Evolutionary conservation across 257 asterid genomes (phyloP).

Genomic region (Petunia axillaris): DNA sequence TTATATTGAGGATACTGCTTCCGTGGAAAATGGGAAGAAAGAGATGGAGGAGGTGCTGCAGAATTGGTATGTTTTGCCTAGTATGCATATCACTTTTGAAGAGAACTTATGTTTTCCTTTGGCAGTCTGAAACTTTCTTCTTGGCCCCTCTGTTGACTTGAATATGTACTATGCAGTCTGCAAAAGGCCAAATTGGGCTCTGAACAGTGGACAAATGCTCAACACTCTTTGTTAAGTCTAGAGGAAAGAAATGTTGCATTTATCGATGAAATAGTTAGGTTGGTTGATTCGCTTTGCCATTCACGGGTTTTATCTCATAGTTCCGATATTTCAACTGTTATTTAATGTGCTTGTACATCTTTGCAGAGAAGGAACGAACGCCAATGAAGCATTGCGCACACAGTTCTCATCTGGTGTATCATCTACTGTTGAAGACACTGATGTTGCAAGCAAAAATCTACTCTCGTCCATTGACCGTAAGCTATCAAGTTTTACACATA

Average conservation of each 20-base stretch:
- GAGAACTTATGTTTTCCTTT: slow-evolving; percentile 13
- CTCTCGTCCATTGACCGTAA: slow-evolving; percentile 86
- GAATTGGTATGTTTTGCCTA: slow-evolving; percentile 63
- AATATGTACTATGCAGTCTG: slow-evolving; percentile 53
- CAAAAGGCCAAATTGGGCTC: slow-evolving; percentile 84
- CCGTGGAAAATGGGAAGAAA: slow-evolving; percentile 72
- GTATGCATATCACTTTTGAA: not conserved
- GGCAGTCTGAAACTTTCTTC: slow-evolving; percentile 1
- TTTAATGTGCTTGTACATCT: slow-evolving; percentile 16
- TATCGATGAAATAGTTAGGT: slow-evolving; percentile 77
- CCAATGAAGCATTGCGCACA: slow-evolving; percentile 65
- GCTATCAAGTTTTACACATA: slow-evolving; percentile 32
- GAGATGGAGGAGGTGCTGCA: slow-evolving; percentile 69
- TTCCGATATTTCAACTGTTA: slow-evolving; percentile 7
- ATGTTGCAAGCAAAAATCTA: slow-evolving; percentile 75
- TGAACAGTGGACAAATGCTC: slow-evolving; percentile 84
- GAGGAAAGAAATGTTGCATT: slow-evolving; percentile 79
- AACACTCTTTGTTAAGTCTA: slow-evolving; percentile 67
- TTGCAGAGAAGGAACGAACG: slow-evolving; percentile 78
- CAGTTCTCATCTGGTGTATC: slow-evolving; percentile 76
- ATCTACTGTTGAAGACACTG: slow-evolving; percentile 75
- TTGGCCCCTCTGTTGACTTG: slow-evolving; percentile 10
- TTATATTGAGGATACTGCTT: slow-evolving; percentile 69
- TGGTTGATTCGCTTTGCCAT: slow-evolving; percentile 22
- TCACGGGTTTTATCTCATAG: slow-evolving; percentile 1